Percentiles rank a stretch among this genome's conserved stretches.
Evolutionary conservation across 345 rosid species (phyloP).

Genomic region (Salix exigua): DNA sequence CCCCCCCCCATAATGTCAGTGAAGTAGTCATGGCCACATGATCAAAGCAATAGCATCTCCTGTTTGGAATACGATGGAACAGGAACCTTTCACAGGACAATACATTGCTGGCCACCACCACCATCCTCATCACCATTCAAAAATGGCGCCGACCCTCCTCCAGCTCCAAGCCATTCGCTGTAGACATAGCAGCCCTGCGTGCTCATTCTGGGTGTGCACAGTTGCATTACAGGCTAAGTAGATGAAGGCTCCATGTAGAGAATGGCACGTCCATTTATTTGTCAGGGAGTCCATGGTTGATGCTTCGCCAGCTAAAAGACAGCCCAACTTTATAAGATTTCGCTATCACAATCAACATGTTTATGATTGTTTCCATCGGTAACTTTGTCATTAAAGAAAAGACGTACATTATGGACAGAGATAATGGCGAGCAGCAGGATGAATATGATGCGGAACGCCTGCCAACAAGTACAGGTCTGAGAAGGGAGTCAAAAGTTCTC

Average conservation of each 20-base stretch:
- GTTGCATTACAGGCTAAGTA: too few relatives aligned
- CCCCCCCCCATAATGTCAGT: background rate
- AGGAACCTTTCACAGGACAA: background rate
- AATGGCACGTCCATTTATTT: background rate
- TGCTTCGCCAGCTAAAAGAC: background rate
- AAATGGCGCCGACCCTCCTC: background rate
- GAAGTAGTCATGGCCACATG: background rate
- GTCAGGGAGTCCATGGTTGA: background rate
- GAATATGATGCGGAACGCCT: too few relatives aligned
- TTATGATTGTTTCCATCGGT: background rate
- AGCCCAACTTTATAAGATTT: background rate
- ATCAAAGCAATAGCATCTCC: background rate
- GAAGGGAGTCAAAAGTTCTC: too few relatives aligned
- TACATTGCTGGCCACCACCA: background rate
- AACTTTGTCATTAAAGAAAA: background rate
- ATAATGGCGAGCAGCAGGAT: background rate
- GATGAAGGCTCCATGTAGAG: too few relatives aligned
- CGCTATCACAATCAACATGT: background rate
- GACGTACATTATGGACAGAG: background rate
- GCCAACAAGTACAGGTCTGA: too few relatives aligned
- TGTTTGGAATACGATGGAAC: background rate
- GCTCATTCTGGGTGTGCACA: background rate
- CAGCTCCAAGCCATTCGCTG: background rate
- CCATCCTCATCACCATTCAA: background rate
- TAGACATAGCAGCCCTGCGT: background rate